Percentiles rank a stretch among this genome's conserved stretches.
phyloP scores from a whole-genome alignment of 2,329 filamentous ascomycete species.

The Lecanoromycetidae sp. region DNA sequence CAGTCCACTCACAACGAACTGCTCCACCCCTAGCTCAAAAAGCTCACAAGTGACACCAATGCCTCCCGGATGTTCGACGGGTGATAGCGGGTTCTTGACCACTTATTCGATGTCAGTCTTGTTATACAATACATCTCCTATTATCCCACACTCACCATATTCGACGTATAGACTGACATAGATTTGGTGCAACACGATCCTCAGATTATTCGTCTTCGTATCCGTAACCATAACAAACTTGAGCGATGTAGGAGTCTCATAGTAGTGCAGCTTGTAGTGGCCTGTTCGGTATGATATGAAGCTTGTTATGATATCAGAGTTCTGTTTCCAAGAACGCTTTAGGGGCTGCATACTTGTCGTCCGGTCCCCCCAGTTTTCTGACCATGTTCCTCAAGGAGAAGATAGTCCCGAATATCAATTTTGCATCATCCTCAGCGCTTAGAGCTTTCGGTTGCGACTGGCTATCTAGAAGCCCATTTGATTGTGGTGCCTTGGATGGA shows the following conservation, averaged over 20 bases:
- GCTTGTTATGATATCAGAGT: constrained; percentile 33
- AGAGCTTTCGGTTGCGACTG: constrained; percentile 30
- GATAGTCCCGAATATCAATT: constrained; percentile 92
- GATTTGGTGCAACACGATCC: constrained; percentile 91
- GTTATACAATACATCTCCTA: constrained; percentile 11
- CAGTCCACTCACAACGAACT: constrained; percentile 35
- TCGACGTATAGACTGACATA: constrained; percentile 98
- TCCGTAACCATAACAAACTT: constrained; percentile 97
- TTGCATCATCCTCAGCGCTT: constrained; percentile 69
- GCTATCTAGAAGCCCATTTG: constrained; percentile 24
- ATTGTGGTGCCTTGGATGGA: constrained; percentile 37
- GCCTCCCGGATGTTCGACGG: constrained; percentile 48
- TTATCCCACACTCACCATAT: constrained; percentile 50
- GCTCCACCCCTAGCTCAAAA: constrained; percentile 47
- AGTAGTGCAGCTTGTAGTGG: constrained; percentile 97
- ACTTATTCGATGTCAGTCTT: constrained; percentile 28
- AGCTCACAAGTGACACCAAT: constrained; percentile 53
- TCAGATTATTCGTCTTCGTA: constrained; percentile 75
- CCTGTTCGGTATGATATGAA: constrained; percentile 89
- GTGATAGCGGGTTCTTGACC: constrained; percentile 52
- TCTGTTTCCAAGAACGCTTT: constrained; percentile 20
- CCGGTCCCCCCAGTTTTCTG: constrained; percentile 82
- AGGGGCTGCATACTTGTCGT: constrained; percentile 50
- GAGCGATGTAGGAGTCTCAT: constrained; percentile 90
- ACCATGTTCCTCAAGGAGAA: constrained; percentile 96